Base-by-base conservation (phyloP, 305 asterid species). In the Plantago rigida region DNA sequence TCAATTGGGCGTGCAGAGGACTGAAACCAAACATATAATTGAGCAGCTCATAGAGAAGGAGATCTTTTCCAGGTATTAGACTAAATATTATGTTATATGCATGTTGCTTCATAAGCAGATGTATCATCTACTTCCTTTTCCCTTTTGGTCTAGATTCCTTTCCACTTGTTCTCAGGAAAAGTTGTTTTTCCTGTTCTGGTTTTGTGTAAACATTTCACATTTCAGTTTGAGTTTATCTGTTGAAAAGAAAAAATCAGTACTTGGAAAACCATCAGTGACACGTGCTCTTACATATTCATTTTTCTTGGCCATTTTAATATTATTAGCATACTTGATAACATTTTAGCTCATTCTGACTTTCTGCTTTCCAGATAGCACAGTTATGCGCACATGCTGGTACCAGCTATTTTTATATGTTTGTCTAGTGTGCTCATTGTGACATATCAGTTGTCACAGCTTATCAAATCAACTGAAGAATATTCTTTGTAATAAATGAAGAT, bases 11-110 rank as follows among this genome's bases (percentile, higher is more conserved):
- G 36, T 55, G 62, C 56, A 60, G 78, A 74, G 66, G 68, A 79
- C 70, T 62, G 82, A 84, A 63, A 78, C 83, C 46, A 84, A 84
- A 69, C 68, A 49, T 73, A 63, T 75, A 29, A 79, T 88, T 46
- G 90, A 81, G 65, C 79, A 73, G 59, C 86, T 88, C 66, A 77
- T 88, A 48, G 44, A 63, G 85, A 78, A 70, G 67, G 95, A 82
- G 70, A 73, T 75, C 13, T 85, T 80, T 67, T 81, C 96, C 42
- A 82, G 96, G 96, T 87, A 83, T 59, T 49, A 26, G 19, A 44
- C 13, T n/a, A 61, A 61, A 47, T 10, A 26, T 34, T 56, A 45
- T 50, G 51, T 47, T 62, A 56, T 65, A 26, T 68, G 59, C 47
- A 59, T 59, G 57, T 47, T 72, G 55, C 52, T 53, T 70, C 51